phyloP scores from a whole-genome alignment of 2,329 filamentous ascomycete species.

The Aspergillus udagawae region DNA sequence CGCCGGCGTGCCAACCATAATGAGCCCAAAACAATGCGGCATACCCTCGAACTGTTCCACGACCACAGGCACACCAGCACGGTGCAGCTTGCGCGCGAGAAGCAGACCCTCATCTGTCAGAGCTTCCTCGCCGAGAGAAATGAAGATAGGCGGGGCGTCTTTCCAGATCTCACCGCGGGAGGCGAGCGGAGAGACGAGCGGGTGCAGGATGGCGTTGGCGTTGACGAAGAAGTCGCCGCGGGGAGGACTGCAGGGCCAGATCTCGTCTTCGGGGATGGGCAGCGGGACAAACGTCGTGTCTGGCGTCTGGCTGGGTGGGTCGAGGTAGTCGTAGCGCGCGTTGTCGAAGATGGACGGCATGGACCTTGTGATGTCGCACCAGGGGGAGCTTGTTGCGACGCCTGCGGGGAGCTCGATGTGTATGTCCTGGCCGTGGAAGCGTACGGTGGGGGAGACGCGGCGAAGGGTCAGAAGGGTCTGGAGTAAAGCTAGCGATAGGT shows the following conservation, averaged over 20 bases:
- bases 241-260: constrained; percentile 41
- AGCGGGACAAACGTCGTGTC: constrained; percentile 21
- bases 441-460: constrained; percentile 31
- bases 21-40: constrained; percentile 52
- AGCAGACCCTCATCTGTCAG: constrained; percentile 41
- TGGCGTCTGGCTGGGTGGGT: constrained; percentile 23
- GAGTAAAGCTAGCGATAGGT: constrained; percentile 38
- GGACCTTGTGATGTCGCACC: constrained; percentile 41
- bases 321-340: constrained; percentile 39
- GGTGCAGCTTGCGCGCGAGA: constrained; percentile 37
- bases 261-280: constrained; percentile 30
- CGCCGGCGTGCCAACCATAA: constrained; percentile 49
- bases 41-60: constrained; percentile 44
- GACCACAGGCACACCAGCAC: constrained; percentile 33
- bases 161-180: constrained; percentile 36
- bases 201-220: constrained; percentile 36
- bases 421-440: constrained; percentile 39
- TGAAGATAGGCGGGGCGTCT: constrained; percentile 38
- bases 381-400: constrained; percentile 37
- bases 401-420: constrained; percentile 40
- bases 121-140: constrained; percentile 40
- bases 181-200: constrained; percentile 39
- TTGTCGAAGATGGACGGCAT: constrained; percentile 39
- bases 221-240: constrained; percentile 42
- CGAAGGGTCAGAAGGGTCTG: constrained; percentile 42